Percentiles rank a stretch among this genome's conserved stretches.
Evolutionary conservation across 176 grass and related monocot genomes (phyloP).

Genomic region (Eleusine indica): DNA sequence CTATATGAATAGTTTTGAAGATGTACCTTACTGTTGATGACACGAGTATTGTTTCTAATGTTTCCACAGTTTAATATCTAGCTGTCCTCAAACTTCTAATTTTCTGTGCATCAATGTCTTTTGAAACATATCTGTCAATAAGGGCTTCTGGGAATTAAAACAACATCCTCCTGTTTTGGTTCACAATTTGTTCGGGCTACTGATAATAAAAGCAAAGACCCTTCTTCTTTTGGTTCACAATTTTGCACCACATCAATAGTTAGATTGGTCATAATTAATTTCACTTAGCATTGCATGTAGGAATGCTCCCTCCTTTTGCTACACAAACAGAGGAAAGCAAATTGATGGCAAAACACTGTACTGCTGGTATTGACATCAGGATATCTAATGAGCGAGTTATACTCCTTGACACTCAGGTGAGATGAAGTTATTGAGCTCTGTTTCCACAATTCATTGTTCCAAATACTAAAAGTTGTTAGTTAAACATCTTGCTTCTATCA

Average conservation of each 20-base stretch:
- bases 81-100: neutral
- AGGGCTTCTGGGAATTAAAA: constrained; percentile 1
- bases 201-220: neutral
- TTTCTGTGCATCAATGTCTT: neutral
- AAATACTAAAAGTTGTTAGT: neutral
- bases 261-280: neutral
- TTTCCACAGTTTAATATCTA: neutral
- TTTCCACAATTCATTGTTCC: neutral
- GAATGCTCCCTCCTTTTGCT: constrained; percentile 93
- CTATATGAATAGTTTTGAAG: neutral
- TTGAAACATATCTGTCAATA: neutral
- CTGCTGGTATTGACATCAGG: constrained; percentile 85
- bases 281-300: constrained; percentile 43
- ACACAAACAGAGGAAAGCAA: constrained; percentile 80
- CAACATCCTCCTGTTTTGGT: neutral
- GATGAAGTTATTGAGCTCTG: constrained; percentile 15
- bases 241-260: neutral
- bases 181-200: neutral
- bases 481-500: constrained; percentile 1
- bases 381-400: constrained; percentile 90
- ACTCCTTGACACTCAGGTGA: constrained; percentile 93
- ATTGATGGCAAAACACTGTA: constrained; percentile 81
- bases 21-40: neutral
- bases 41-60: neutral
- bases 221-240: neutral